Evolutionary conservation across 2,329 filamentous ascomycete genomes (phyloP), one percentile per base, ranked within the genome.

Genomic region (Coniochaeta sp.): DNA sequence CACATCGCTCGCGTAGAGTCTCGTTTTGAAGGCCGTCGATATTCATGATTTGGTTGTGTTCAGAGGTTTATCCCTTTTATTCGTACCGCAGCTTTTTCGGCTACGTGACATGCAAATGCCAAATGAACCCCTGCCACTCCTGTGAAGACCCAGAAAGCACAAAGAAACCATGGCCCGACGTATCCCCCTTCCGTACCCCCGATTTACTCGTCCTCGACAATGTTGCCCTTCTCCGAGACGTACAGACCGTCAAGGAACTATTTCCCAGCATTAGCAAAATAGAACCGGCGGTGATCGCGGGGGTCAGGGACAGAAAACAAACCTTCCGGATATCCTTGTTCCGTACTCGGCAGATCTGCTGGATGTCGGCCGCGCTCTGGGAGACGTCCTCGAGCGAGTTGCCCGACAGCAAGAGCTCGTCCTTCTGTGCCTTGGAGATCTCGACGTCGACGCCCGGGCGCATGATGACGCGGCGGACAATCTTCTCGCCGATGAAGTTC

Each of bases 321-420:
- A 92, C 89, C 90, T 97, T 97, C 84, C 96, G 92, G 85, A 99
- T 99, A 96, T 99, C 95, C 92, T 99, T 99, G 91, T 99, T 99
- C 80, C 92, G 89, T 81, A 99, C 95, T 82, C 88, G 88, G 92
- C 95, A 99, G 82, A 95, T 93, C 83, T 99, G 95, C 86, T 99
- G 95, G 79, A 99, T 97, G 79, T 99, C 95, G 81, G 95, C 95
- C 70, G 95, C 95, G 76, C 89, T 92, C 85, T 99, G 95, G 74
- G 95, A 99, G 69, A 99, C 95, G 77, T 88, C 87, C 86, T 99
- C 96, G 72, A 99, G 85, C 65, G 90, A 96, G 90, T 97, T 99
- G 74, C 95, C 95, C 70, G 77, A 83, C 72, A 99, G 84, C 78
- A 93, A 82, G 66, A 99, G 89, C 88, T 99, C 93, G 79, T 99